These are phyloP conservation scores for Casuarina glauca DNA, from an alignment of 306 rosid species.

Conservation along the genomic window DNA sequence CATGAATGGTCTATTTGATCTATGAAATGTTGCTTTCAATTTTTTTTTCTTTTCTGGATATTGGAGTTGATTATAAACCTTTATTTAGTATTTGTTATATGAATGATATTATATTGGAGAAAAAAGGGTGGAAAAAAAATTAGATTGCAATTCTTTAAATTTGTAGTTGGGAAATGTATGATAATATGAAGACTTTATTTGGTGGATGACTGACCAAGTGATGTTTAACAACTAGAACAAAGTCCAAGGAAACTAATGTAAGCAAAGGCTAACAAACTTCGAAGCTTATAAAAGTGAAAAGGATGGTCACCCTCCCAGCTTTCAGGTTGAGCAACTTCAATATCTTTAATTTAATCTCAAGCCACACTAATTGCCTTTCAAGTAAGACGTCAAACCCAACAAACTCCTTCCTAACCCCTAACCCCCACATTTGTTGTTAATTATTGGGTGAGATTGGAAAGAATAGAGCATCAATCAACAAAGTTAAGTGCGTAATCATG, in stretches of 20 bases:
- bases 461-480: background rate
- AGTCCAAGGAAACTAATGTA: slow-evolving; percentile 3
- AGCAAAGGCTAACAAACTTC: slow-evolving; percentile 25
- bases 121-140: too few relatives aligned
- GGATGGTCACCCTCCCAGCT: slow-evolving; percentile 6
- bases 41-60: background rate
- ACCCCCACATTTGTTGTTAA: background rate
- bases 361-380: slow-evolving; percentile 13
- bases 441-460: background rate
- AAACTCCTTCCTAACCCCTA: slow-evolving; percentile 1
- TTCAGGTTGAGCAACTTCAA: slow-evolving; percentile 19
- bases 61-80: too few relatives aligned
- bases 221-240: background rate
- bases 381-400: slow-evolving; percentile 14
- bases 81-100: too few relatives aligned
- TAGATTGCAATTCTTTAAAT: too few relatives aligned
- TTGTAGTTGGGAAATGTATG: too few relatives aligned
- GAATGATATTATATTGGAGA: too few relatives aligned
- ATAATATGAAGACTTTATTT: too few relatives aligned
- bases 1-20: background rate
- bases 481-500: background rate
- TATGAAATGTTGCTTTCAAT: background rate
- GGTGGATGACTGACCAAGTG: too few relatives aligned
- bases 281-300: slow-evolving; percentile 20
- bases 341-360: slow-evolving; percentile 27